Evolutionary conservation across 805 yeast genomes (phyloP).

Genomic region (Yarrowia keelungensis): DNA sequence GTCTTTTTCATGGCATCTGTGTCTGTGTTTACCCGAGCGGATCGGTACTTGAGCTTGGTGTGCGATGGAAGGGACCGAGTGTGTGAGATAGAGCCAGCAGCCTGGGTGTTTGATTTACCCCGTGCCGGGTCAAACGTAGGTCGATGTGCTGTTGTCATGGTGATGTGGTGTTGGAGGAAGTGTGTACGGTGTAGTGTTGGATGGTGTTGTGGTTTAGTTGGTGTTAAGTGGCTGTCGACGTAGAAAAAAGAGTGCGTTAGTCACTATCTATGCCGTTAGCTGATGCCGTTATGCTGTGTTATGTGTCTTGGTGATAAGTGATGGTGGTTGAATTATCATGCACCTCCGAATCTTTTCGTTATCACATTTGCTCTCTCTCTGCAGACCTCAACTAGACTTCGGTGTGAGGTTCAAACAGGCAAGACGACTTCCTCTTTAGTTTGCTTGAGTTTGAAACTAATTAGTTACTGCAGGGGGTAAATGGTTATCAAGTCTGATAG

Average conservation of each 20-base stretch:
- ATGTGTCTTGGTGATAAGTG: not conserved
- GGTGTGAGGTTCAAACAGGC: constrained; percentile 6
- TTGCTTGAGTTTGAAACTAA: constrained; percentile 28
- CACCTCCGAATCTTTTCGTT: constrained; percentile 13
- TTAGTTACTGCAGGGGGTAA: not conserved
- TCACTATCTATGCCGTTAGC: too few relatives aligned
- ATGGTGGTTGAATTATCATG: not conserved
- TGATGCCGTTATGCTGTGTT: not conserved
- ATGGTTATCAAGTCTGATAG: too few relatives aligned
- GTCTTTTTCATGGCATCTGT: constrained; percentile 44
- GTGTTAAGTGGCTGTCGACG: not conserved
- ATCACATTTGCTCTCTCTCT: too few relatives aligned
- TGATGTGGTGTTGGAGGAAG: not conserved
- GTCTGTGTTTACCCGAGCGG: not conserved
- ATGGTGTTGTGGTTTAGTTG: not conserved
- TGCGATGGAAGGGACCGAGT: constrained; percentile 64
- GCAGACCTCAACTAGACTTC: constrained; percentile 13
- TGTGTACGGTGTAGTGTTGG: not conserved
- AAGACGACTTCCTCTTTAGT: constrained; percentile 5
- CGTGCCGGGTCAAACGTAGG: constrained; percentile 72
- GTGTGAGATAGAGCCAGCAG: constrained; percentile 59
- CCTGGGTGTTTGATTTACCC: constrained; percentile 56
- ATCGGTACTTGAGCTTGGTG: constrained; percentile 58
- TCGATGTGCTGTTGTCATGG: constrained; percentile 73
- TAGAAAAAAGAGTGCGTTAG: too few relatives aligned